phyloP scores from a whole-genome alignment of 345 rosid species.

The Cochlearia excelsa region DNA sequence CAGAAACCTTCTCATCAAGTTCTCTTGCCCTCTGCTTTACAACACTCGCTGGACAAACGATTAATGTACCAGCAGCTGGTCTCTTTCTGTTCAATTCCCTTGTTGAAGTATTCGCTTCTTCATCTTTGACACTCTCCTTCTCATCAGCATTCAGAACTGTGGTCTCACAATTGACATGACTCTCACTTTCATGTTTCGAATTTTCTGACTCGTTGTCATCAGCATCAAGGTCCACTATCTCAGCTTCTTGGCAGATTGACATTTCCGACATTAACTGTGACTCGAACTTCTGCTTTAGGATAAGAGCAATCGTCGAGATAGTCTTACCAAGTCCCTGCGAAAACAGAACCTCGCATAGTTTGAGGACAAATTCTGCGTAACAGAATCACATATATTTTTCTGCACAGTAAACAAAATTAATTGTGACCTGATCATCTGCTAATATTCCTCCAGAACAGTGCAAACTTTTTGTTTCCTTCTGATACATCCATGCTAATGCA shows the following conservation, averaged over 20 bases:
- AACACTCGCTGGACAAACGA: constrained; percentile 96
- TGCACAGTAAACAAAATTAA: constrained; percentile 10
- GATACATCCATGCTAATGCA: constrained; percentile 97
- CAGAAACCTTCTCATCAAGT: constrained; percentile 79
- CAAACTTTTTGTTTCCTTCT: constrained; percentile 76
- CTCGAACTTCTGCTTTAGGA: constrained; percentile 68
- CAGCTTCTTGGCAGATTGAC: constrained; percentile 46
- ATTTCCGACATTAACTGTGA: constrained; percentile 53
- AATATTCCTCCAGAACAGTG: constrained; percentile 90
- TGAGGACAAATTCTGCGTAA: constrained; percentile 42
- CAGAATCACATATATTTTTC: constrained; percentile 13
- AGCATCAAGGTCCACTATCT: constrained; percentile 78
- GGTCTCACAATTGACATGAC: constrained; percentile 25
- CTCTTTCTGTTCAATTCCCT: constrained; percentile 44
- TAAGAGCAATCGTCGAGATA: constrained; percentile 84
- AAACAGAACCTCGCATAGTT: constrained; percentile 19
- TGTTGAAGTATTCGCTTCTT: constrained; percentile 50
- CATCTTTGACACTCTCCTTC: constrained; percentile 41
- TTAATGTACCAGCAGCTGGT: constrained; percentile 87
- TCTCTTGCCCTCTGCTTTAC: constrained; percentile 96
- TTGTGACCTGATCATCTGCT: constrained; percentile 94
- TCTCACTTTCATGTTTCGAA: constrained; percentile 27
- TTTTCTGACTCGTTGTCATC: constrained; percentile 50
- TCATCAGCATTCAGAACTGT: constrained; percentile 56
- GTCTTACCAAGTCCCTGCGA: constrained; percentile 98